Conservation (phyloP, 176 grass and related monocot species). For the Avena insularis region DNA sequence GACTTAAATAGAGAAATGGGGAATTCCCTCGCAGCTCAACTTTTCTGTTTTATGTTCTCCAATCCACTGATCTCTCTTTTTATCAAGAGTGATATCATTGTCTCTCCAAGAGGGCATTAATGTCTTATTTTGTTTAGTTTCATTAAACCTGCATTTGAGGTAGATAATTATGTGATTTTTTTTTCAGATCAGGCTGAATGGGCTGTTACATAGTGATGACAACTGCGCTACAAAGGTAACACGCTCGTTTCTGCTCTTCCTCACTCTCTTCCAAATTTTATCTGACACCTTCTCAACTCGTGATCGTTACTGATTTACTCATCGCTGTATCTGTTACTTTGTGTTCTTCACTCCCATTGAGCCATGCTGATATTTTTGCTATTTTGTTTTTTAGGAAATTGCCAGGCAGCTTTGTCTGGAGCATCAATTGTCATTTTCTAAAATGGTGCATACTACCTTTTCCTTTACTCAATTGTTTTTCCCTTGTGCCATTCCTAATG, state of each 20-base stretch:
- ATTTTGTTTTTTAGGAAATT: slow-evolving; percentile 75
- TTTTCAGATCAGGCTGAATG: slow-evolving; percentile 84
- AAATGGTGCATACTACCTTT: slow-evolving; percentile 67
- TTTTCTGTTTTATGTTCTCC: background rate
- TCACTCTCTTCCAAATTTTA: background rate
- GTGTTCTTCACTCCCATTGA: background rate
- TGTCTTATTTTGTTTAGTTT: background rate
- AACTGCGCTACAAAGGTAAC: slow-evolving; percentile 82
- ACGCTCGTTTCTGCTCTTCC: background rate
- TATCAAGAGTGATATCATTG: background rate
- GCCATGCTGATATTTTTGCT: background rate
- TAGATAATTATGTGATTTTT: background rate
- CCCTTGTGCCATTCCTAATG: slow-evolving; percentile 4
- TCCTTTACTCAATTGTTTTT: background rate
- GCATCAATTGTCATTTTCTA: slow-evolving; percentile 90
- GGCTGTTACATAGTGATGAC: slow-evolving; percentile 84
- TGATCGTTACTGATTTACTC: slow-evolving; percentile 12
- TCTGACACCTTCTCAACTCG: slow-evolving; percentile 2
- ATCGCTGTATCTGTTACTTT: slow-evolving; percentile 21
- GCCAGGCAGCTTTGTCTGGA: slow-evolving; percentile 89
- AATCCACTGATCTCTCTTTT: background rate
- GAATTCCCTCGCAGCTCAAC: background rate
- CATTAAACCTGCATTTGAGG: background rate
- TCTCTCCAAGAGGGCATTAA: background rate
- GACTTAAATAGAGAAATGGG: background rate